These are phyloP conservation scores for Lichtheimia ramosa DNA, from an alignment of 371 early-diverging fungal species.

Conservation along the genomic window DNA sequence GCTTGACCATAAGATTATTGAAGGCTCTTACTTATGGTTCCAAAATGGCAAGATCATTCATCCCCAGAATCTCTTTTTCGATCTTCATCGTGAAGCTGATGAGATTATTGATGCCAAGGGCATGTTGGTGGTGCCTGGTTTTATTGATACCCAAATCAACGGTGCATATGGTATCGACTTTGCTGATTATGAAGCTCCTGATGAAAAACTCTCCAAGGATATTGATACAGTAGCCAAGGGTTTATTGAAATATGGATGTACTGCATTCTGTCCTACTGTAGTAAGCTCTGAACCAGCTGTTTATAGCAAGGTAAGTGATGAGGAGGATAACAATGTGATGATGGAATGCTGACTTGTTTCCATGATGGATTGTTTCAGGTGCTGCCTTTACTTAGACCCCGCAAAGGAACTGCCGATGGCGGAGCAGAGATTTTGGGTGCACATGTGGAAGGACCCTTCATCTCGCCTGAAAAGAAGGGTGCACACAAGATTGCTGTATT, in stretches of 20 bases:
- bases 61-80: slow-evolving; percentile 72
- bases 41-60: slow-evolving; percentile 80
- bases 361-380: slow-evolving; percentile 33
- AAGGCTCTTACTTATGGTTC: slow-evolving; percentile 74
- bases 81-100: slow-evolving; percentile 66
- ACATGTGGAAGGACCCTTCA: slow-evolving; percentile 87
- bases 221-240: slow-evolving; percentile 74
- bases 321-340: neutral
- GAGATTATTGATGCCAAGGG: slow-evolving; percentile 75
- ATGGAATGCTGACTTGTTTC: neutral
- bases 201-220: slow-evolving; percentile 47
- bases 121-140: slow-evolving; percentile 76
- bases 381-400: slow-evolving; percentile 66
- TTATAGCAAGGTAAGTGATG: slow-evolving; percentile 67
- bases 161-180: slow-evolving; percentile 89
- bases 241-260: slow-evolving; percentile 77
- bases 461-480: slow-evolving; percentile 57
- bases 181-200: slow-evolving; percentile 51
- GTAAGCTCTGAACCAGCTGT: slow-evolving; percentile 76
- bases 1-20: slow-evolving; percentile 69
- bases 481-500: slow-evolving; percentile 78
- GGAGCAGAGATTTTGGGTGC: slow-evolving; percentile 85
- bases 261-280: slow-evolving; percentile 83
- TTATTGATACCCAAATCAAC: slow-evolving; percentile 84
- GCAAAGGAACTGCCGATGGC: slow-evolving; percentile 65